Base-by-base conservation (phyloP, 169 alveolate genomes). In the Babesia sp. region DNA sequence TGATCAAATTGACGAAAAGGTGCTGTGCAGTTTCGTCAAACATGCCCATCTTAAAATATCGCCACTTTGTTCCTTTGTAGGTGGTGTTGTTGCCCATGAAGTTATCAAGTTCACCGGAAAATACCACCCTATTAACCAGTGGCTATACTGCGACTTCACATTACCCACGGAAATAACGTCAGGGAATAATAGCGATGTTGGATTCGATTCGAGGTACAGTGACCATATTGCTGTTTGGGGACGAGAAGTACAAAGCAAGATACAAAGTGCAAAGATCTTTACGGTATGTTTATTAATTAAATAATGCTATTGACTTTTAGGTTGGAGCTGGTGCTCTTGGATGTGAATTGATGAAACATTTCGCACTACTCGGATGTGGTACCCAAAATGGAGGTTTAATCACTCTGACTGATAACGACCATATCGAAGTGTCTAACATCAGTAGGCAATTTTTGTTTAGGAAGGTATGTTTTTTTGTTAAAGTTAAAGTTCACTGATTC, bases 291-390 rank as follows among this genome's bases (percentile, higher is more conserved):
- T 0, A 3, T 12, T 3, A 0, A 14, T 24, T 12, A 3, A 6
- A 7, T 14, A 46, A 0, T 74, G 41, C 39, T n/a, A 41, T 56
- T 34, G 50, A 50, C 14, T 64, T 93, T 66, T 72, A 95, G 91
- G 98, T 96, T 12, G 98, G 99, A 20, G 97, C 99, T 42, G 99
- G 99, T 0, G 99, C 99, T 16, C 87, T 97, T 45, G 99, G 99
- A 14, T 98, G 99, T 74, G 99, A 98, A 78, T 95, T 92, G 57
- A 91, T 98, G 77, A 98, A 97, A 86, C 91, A 93, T 55, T 95
- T 97, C 88, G 98, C 99, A 7, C 90, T 97, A 26, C 87, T 97
- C 94, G 99, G 99, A 9, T 86, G 97, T 51, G 97, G 98, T 31
- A 90, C 92, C 12, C 39, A 81, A 67, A 50, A 29, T 29, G 63